phyloP scores from a whole-genome alignment of 805 yeast genomes.

The Kodamaea kakaduensis region DNA sequence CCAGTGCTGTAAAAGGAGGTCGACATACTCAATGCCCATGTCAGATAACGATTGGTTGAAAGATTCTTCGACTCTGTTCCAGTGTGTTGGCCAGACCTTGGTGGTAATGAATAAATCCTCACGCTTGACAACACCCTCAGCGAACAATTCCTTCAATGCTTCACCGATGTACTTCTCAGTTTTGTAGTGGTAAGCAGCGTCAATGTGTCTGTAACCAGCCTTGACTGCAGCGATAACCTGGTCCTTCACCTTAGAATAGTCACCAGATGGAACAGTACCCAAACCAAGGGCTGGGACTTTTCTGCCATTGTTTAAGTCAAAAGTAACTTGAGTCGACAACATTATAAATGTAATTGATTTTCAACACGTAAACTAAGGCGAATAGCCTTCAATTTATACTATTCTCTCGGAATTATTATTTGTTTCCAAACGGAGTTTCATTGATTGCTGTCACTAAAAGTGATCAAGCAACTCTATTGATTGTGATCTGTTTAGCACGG shows the following conservation, averaged over 20 bases:
- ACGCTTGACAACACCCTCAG: constrained; percentile 45
- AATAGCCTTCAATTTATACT: no score
- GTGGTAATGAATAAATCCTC: constrained; percentile 41
- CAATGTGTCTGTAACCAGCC: constrained; percentile 48
- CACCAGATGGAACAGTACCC: constrained; percentile 44
- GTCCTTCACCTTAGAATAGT: constrained; percentile 27
- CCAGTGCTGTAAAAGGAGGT: constrained; percentile 48
- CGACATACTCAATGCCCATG: constrained; percentile 45
- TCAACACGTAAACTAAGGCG: no score
- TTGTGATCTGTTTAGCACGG: no score
- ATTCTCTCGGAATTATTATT: no score
- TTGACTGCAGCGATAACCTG: constrained; percentile 37
- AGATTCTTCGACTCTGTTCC: constrained; percentile 39
- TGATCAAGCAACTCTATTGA: no score
- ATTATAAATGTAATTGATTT: constrained; percentile 1
- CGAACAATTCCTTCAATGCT: constrained; percentile 45
- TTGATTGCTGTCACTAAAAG: no score
- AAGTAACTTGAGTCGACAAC: constrained; percentile 34
- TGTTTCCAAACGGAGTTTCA: no score
- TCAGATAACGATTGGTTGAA: constrained; percentile 37
- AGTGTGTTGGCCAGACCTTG: constrained; percentile 42
- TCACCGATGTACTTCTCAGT: constrained; percentile 42
- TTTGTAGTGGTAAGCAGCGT: constrained; percentile 50
- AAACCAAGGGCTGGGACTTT: constrained; percentile 65
- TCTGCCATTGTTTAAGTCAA: constrained; percentile 54